phyloP scores from a whole-genome alignment of 257 asterid species.

The Cinchona pubescens region DNA sequence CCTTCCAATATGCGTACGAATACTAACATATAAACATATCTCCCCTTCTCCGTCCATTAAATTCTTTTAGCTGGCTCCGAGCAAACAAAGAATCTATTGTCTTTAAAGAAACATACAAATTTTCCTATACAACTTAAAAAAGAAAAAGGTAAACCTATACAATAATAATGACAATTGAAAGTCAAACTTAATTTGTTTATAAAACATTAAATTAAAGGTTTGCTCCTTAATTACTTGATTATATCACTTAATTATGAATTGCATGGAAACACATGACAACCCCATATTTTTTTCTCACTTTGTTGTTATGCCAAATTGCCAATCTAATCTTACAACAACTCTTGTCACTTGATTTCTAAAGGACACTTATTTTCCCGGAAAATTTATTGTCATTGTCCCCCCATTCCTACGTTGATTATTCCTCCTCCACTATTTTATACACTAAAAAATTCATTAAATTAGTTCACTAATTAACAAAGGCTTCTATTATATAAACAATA shows the following conservation, averaged over 20 bases:
- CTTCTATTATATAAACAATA: background rate
- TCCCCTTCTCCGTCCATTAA: background rate
- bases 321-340: slow-evolving; percentile 36
- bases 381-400: slow-evolving; percentile 29
- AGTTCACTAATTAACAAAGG: background rate
- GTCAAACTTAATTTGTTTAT: slow-evolving; percentile 18
- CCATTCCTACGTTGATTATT: slow-evolving; percentile 10
- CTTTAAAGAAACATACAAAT: background rate
- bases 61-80: background rate
- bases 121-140: slow-evolving; percentile 7
- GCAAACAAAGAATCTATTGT: background rate
- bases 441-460: slow-evolving; percentile 6
- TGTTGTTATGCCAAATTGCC: slow-evolving; percentile 13
- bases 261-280: slow-evolving; percentile 11
- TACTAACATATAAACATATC: background rate
- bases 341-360: slow-evolving; percentile 27
- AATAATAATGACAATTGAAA: slow-evolving; percentile 11
- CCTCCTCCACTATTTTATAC: slow-evolving; percentile 5
- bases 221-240: slow-evolving; percentile 10
- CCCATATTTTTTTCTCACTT: background rate
- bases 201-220: slow-evolving; percentile 5
- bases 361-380: slow-evolving; percentile 13
- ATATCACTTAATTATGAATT: slow-evolving; percentile 2
- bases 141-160: background rate
- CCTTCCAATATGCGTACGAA: too few species aligned